A percentile compares a stretch with the other conserved stretches of the same genome.
These are phyloP conservation scores for Phytophthora syringae DNA, from an alignment of 352 stramenopile genomes.

Conservation along the genomic window DNA sequence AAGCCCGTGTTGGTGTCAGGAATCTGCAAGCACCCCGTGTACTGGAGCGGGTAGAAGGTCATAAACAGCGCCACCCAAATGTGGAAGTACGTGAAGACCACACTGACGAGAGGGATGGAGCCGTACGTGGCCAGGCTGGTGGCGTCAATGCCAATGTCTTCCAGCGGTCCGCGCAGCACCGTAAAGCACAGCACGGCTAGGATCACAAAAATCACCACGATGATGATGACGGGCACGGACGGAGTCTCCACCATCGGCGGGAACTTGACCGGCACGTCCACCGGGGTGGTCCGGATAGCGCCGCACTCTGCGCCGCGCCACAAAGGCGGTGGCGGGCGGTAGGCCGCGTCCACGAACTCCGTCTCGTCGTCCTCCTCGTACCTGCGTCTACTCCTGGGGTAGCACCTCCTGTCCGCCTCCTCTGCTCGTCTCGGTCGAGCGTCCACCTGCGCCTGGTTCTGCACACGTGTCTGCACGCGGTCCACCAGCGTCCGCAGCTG, in stretches of 20 bases:
- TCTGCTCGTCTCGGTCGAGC: background rate
- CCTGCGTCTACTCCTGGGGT: constrained; percentile 4
- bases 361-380: constrained; percentile 42
- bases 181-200: constrained; percentile 75
- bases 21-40: constrained; percentile 91
- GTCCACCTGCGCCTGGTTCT: constrained; percentile 46
- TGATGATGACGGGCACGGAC: constrained; percentile 59
- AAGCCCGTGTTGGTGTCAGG: constrained; percentile 91
- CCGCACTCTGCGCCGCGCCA: constrained; percentile 19
- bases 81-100: constrained; percentile 94
- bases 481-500: constrained; percentile 55
- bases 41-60: constrained; percentile 98
- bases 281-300: constrained; percentile 27
- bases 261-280: constrained; percentile 70
- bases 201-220: constrained; percentile 60
- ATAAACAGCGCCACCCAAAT: constrained; percentile 98
- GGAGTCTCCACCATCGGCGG: constrained; percentile 84
- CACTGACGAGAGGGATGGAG: constrained; percentile 87
- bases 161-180: constrained; percentile 66
- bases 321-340: constrained; percentile 16
- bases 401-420: too few relatives aligned
- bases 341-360: constrained; percentile 28
- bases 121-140: constrained; percentile 78
- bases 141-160: constrained; percentile 61
- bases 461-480: constrained; percentile 54